Evolutionary conservation across 2,329 filamentous ascomycete genomes (phyloP).

Genomic region (Myriosclerotinia duriaeana): DNA sequence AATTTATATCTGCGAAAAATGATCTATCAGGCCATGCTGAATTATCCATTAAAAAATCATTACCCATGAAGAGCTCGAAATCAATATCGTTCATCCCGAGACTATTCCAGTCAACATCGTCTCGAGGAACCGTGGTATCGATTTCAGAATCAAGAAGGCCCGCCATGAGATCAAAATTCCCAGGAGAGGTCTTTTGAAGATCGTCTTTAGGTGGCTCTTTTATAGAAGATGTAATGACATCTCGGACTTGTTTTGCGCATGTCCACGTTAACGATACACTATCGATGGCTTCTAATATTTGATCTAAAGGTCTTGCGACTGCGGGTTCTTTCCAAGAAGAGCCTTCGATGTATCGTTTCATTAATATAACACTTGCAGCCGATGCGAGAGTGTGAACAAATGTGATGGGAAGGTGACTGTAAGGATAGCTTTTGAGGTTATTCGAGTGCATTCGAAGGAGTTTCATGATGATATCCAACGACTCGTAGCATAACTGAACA

Average conservation of each 20-base stretch:
- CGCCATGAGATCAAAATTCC: conserved; percentile 31
- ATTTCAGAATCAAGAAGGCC: conserved; percentile 21
- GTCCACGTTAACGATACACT: conserved; percentile 53
- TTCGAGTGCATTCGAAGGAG: conserved; percentile 48
- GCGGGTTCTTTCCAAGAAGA: conserved; percentile 46
- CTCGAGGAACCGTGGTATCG: not conserved
- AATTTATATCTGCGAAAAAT: not conserved
- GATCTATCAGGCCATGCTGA: conserved; percentile 18
- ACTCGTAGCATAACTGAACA: conserved; percentile 52
- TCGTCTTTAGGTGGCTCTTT: conserved; percentile 9
- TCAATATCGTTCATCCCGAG: conserved; percentile 21
- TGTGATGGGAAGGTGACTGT: conserved; percentile 47
- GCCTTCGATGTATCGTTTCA: conserved; percentile 46
- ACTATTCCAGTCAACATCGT: conserved; percentile 25
- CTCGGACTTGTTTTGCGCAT: conserved; percentile 47
- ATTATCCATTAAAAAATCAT: conserved; percentile 18
- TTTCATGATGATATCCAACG: conserved; percentile 47
- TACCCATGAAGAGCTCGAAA: conserved; percentile 24
- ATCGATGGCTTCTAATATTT: conserved; percentile 51
- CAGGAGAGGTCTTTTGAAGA: conserved; percentile 25
- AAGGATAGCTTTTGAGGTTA: conserved; percentile 43
- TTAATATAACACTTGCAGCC: conserved; percentile 49
- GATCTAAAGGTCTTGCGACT: conserved; percentile 51
- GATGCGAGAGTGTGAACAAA: conserved; percentile 52
- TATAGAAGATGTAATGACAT: conserved; percentile 38